Percentiles rank a stretch among this genome's conserved stretches.
Evolutionary conservation across 805 yeast species (phyloP).

Genomic region (Priceomyces medius): DNA sequence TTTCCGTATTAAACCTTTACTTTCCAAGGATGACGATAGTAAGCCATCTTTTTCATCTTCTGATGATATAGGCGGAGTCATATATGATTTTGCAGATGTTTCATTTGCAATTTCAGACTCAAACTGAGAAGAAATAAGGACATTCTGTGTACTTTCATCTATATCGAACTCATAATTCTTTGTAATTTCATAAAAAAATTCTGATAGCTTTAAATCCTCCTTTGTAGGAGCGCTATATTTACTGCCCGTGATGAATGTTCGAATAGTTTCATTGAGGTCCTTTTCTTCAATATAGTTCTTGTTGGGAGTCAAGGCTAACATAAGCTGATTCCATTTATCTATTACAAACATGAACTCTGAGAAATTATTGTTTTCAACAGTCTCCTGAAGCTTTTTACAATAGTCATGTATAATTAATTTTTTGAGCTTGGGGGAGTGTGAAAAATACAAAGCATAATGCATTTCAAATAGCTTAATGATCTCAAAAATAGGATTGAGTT

Average conservation of each 20-base stretch:
- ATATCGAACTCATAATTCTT: conserved; percentile 4
- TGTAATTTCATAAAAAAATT: conserved; percentile 17
- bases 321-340: conserved; percentile 42
- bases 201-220: conserved; percentile 20
- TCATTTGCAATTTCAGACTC: neutral
- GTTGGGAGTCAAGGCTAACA: conserved; percentile 39
- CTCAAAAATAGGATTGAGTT: conserved; percentile 63
- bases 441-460: conserved; percentile 40
- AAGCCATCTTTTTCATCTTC: conserved; percentile 8
- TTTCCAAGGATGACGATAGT: neutral
- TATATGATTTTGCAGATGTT: neutral
- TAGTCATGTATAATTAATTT: conserved; percentile 33
- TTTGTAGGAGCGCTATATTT: conserved; percentile 13
- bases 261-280: conserved; percentile 25
- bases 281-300: conserved; percentile 9
- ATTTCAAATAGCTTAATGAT: conserved; percentile 48
- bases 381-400: conserved; percentile 27
- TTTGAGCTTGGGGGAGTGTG: conserved; percentile 32
- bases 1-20: neutral
- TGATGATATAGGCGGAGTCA: conserved; percentile 10
- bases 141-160: neutral
- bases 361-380: conserved; percentile 35
- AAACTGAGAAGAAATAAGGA: too few relatives aligned
- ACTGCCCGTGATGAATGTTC: conserved; percentile 15
- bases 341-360: conserved; percentile 33